Evolutionary conservation across 305 asterid species (phyloP), one percentile per base, ranked within the genome.

Genomic region (Fraxinus xanthoxyloides): DNA sequence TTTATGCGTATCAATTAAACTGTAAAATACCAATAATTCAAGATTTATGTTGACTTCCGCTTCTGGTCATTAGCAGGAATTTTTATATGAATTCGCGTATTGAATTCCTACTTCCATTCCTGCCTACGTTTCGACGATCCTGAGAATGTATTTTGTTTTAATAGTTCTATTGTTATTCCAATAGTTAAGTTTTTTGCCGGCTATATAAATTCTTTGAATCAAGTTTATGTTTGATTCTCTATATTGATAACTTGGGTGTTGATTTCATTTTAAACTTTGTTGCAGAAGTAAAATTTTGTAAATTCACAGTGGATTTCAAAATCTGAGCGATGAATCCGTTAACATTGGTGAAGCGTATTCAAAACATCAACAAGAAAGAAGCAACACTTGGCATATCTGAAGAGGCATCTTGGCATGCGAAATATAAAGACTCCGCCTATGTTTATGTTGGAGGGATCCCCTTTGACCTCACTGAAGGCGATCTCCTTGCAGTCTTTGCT

Each of bases 391-490:
- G 97, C 38, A 86, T 94, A 74, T 92, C 97, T 0, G 98, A 94
- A 23, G 89, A 87, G 43, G 98, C 97, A 5, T 95, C 98, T 1
- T 95, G 98, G 98, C 98, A 95, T 82, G 93, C 91, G 24, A 93
- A 89, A 74, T 95, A 95, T 80, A 93, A 86, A 84, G 97, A 93
- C n/a, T 93, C 97, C 9, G 97, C 98, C 85, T 95, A 95, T 79
- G 91, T 95, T 83, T 93, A 84, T 77, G 88, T 87, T 51, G 97
- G 98, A 0, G 98, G 98, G 61, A 79, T 95, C 56, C 93, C 98
- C 4, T 95, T 89, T 69, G 97, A 95, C 76, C 94, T 95, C 82
- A 93, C 96, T 40, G 98, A 94, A 90, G 98, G 98, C 38, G 98
- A 95, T 87, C 92, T 95, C 75, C 94, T 95, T 28, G 97, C 98